Evolutionary conservation across 129 eudicot species (phyloP).

Genomic region (Dittrichia graveolens): DNA sequence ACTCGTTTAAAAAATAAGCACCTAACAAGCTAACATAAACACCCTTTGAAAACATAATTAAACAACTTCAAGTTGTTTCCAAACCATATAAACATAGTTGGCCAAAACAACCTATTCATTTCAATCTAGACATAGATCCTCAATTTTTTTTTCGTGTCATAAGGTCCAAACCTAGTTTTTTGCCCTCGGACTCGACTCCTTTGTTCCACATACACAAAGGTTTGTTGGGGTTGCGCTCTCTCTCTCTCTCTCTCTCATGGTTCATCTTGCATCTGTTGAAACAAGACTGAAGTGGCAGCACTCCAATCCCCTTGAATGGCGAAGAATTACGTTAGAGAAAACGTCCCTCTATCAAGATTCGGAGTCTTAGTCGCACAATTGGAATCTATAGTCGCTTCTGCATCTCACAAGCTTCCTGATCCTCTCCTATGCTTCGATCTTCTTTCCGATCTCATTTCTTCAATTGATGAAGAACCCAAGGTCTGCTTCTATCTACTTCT

Average conservation of each 20-base stretch:
- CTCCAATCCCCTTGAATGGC: slow-evolving; percentile 49
- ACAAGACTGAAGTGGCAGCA: slow-evolving; percentile 14
- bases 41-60: no score
- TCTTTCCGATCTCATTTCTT: slow-evolving; percentile 92
- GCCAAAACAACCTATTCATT: no score
- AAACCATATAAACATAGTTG: no score
- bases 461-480: slow-evolving; percentile 89
- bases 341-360: slow-evolving; percentile 75
- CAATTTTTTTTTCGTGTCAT: no score
- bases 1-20: no score
- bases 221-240: neutral
- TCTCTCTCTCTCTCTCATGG: slow-evolving; percentile 34
- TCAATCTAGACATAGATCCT: no score
- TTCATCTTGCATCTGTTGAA: slow-evolving; percentile 17
- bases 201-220: neutral
- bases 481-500: slow-evolving; percentile 35
- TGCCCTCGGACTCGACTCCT: no score
- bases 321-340: slow-evolving; percentile 62
- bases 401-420: slow-evolving; percentile 86
- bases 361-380: slow-evolving; percentile 95
- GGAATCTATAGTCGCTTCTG: slow-evolving; percentile 86
- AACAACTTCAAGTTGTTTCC: no score
- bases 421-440: slow-evolving; percentile 93
- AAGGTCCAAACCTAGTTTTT: no score
- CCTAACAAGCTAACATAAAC: no score